These are phyloP conservation scores for Aaosphaeria arxii DNA, from an alignment of 2,329 filamentous ascomycete genomes.

Conservation along the genomic window DNA sequence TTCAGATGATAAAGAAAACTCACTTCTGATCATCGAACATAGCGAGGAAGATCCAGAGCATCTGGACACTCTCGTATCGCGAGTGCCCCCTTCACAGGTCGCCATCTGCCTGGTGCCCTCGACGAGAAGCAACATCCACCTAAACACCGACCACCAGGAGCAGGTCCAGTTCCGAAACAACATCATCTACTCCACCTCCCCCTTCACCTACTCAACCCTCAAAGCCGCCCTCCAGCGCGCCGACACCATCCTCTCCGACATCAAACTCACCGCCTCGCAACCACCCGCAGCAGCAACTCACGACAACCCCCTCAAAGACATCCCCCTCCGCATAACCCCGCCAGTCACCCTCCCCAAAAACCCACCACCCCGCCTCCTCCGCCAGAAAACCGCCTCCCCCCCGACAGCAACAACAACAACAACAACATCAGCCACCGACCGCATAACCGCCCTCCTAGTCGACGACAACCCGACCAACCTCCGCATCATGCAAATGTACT, in stretches of 20 bases:
- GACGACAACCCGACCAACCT: constrained; percentile 48
- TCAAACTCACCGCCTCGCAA: neutral
- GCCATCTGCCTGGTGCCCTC: neutral
- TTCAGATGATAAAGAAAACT: neutral
- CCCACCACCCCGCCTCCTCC: neutral
- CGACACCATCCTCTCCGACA: neutral
- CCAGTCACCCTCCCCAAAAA: neutral
- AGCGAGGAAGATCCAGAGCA: neutral
- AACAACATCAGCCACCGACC: neutral
- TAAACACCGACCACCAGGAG: neutral
- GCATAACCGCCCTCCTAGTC: constrained; percentile 34
- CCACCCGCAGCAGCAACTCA: no score
- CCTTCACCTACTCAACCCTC: neutral
- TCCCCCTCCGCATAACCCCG: neutral
- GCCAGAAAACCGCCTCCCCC: neutral
- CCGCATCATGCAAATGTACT: constrained; percentile 48
- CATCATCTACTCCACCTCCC: neutral
- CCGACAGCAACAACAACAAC: neutral
- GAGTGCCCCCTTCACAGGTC: neutral
- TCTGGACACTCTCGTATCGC: no score
- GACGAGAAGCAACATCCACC: neutral
- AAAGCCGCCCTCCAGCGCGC: neutral
- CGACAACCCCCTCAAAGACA: no score
- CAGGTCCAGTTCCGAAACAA: no score
- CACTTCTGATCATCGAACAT: neutral